phyloP scores from a whole-genome alignment of 805 yeast species.

The Saturnispora silvae region DNA sequence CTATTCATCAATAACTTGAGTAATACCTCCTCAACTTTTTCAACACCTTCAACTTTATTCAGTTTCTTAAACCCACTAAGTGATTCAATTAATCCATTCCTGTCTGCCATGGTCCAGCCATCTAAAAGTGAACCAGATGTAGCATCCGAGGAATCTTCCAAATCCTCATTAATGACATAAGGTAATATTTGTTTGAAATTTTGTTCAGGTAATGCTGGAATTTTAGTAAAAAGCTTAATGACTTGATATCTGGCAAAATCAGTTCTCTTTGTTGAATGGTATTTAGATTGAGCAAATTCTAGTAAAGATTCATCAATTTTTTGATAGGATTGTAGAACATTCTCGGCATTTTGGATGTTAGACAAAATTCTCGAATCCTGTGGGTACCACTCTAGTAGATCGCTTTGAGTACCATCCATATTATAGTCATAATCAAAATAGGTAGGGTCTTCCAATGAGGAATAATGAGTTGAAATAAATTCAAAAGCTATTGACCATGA shows the following conservation, averaged over 20 bases:
- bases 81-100: conserved; percentile 46
- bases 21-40: conserved; percentile 42
- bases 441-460: conserved; percentile 9
- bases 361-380: conserved; percentile 35
- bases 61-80: conserved; percentile 58
- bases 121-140: conserved; percentile 17
- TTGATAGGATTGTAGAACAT: conserved; percentile 24
- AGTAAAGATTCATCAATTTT: conserved; percentile 29
- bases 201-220: conserved; percentile 64
- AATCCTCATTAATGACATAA: conserved; percentile 34
- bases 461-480: conserved; percentile 23
- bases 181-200: conserved; percentile 50
- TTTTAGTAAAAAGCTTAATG: conserved; percentile 41
- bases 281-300: conserved; percentile 25
- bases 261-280: conserved; percentile 32
- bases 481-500: conserved; percentile 47
- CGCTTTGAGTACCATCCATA: conserved; percentile 7
- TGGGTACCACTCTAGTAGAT: conserved; percentile 30
- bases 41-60: conserved; percentile 40
- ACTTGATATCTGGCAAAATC: conserved; percentile 43
- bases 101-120: conserved; percentile 33
- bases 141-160: conserved; percentile 25
- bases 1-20: conserved; percentile 52
- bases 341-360: conserved; percentile 25
- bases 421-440: conserved; percentile 15